Evolutionary conservation across 257 asterid species (phyloP).

Genomic region (Asclepias syriaca): DNA sequence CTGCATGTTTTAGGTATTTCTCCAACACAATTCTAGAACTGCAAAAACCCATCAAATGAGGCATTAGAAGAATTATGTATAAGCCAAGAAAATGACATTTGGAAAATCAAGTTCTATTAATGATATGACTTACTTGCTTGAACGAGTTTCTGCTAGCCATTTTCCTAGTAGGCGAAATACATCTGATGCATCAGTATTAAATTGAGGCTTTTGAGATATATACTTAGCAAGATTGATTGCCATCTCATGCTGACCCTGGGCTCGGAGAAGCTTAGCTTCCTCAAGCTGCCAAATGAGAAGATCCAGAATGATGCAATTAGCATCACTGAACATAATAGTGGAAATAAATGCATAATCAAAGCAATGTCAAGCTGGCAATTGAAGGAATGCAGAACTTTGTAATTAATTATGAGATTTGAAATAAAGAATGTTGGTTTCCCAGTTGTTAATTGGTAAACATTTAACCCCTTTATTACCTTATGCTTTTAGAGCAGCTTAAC

Average conservation of each 20-base stretch:
- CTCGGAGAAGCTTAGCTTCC: slow-evolving; percentile 96
- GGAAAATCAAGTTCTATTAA: not conserved
- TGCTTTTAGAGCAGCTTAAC: too few relatives aligned
- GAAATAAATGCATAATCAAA: not conserved
- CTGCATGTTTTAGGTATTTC: slow-evolving; percentile 92
- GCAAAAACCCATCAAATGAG: slow-evolving; percentile 20
- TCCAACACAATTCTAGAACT: slow-evolving; percentile 92
- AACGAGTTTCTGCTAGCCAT: slow-evolving; percentile 95
- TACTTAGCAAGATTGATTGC: slow-evolving; percentile 91
- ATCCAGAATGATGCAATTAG: not conserved
- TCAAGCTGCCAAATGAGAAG: slow-evolving; percentile 53
- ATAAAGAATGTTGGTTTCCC: not conserved
- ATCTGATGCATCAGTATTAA: slow-evolving; percentile 60
- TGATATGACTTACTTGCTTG: slow-evolving; percentile 79
- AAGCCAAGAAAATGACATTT: not conserved
- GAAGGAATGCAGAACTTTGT: not conserved
- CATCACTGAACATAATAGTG: not conserved
- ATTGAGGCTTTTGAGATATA: slow-evolving; percentile 56
- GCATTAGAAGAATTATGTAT: not conserved
- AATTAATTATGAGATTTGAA: not conserved
- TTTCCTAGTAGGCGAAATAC: slow-evolving; percentile 89
- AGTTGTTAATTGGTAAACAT: too few relatives aligned
- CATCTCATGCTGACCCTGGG: slow-evolving; percentile 95
- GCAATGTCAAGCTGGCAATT: not conserved
- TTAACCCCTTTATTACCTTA: too few relatives aligned